Percentiles rank a stretch among this genome's conserved stretches.
Conservation (phyloP, 2,329 filamentous ascomycete species). For the Neophaeococcomyces mojaviensis region DNA sequence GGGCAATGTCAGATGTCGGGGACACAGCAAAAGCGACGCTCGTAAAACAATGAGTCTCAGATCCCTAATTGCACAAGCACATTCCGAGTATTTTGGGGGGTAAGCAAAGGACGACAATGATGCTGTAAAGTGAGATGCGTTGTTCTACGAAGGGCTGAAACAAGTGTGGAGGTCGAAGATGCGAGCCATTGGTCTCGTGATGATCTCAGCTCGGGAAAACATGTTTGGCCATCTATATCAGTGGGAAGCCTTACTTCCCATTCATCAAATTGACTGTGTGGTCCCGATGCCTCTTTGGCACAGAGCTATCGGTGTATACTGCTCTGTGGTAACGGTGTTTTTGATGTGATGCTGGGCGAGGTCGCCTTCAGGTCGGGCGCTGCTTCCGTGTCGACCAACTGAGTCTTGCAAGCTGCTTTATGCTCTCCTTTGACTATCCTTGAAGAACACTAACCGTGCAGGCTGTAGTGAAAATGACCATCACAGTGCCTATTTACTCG, state of each 20-base stretch:
- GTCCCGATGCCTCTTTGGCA: constrained; percentile 3
- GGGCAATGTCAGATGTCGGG: too few relatives aligned
- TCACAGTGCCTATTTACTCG: not conserved
- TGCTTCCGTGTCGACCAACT: not conserved
- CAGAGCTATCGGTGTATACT: constrained; percentile 25
- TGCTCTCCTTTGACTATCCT: too few relatives aligned
- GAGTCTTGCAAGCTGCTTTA: not conserved
- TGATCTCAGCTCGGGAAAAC: too few relatives aligned
- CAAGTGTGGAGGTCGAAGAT: not conserved
- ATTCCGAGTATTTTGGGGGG: too few relatives aligned
- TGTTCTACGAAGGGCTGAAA: constrained; percentile 1
- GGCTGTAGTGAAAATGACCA: not conserved
- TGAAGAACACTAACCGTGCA: not conserved
- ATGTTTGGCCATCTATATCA: too few relatives aligned
- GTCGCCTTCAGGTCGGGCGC: too few relatives aligned
- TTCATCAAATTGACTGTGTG: not conserved
- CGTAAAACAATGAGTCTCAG: too few relatives aligned
- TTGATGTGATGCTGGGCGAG: too few relatives aligned
- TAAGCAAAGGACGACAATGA: not conserved
- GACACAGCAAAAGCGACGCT: too few relatives aligned
- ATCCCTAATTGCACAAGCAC: too few relatives aligned
- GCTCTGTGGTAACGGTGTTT: too few relatives aligned
- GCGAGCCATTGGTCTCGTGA: not conserved
- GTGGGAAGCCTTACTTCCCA: not conserved
- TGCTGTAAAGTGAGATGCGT: not conserved